phyloP scores from a whole-genome alignment of 495 filamentous ascomycete species.

The Tuber borchii region DNA sequence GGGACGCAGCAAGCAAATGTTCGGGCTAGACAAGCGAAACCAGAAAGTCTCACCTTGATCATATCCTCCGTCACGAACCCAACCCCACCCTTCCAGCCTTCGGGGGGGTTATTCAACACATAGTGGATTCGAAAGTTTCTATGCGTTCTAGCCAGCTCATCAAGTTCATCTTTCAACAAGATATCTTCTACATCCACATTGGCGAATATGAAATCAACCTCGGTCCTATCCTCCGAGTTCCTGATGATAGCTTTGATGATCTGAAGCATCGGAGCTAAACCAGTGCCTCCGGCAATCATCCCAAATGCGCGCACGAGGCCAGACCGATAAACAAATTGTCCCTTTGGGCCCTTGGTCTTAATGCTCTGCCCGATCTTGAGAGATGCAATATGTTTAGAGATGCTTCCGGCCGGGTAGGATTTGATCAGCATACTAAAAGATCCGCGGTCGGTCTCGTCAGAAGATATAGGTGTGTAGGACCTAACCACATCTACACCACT shows the following conservation, averaged over 20 bases:
- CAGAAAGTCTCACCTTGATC: conserved; percentile 60
- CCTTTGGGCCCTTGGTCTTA: conserved; percentile 84
- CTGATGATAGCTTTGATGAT: conserved; percentile 81
- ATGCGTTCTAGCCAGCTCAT: conserved; percentile 68
- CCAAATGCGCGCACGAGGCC: conserved; percentile 91
- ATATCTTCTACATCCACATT: conserved; percentile 92
- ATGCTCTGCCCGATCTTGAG: conserved; percentile 77
- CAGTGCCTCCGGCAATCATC: conserved; percentile 95
- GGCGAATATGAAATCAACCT: conserved; percentile 90
- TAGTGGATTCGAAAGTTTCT: conserved; percentile 77
- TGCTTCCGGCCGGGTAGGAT: conserved; percentile 91
- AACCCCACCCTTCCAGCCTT: conserved; percentile 78
- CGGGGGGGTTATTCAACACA: conserved; percentile 90
- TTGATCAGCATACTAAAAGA: conserved; percentile 95
- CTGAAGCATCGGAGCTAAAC: conserved; percentile 97
- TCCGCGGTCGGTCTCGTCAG: conserved; percentile 55
- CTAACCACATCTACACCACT: conserved; percentile 84
- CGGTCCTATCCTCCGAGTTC: conserved; percentile 67
- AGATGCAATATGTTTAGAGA: conserved; percentile 77
- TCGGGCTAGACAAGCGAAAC: not conserved
- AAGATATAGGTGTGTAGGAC: conserved; percentile 92
- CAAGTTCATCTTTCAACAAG: conserved; percentile 80
- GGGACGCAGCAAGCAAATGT: not conserved
- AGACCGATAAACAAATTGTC: conserved; percentile 89
- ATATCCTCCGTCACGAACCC: conserved; percentile 92